Evolutionary conservation across 164 flowering plant genomes (phyloP), one percentile per base, ranked within the genome.

Genomic region (Umbilicus rupestris): DNA sequence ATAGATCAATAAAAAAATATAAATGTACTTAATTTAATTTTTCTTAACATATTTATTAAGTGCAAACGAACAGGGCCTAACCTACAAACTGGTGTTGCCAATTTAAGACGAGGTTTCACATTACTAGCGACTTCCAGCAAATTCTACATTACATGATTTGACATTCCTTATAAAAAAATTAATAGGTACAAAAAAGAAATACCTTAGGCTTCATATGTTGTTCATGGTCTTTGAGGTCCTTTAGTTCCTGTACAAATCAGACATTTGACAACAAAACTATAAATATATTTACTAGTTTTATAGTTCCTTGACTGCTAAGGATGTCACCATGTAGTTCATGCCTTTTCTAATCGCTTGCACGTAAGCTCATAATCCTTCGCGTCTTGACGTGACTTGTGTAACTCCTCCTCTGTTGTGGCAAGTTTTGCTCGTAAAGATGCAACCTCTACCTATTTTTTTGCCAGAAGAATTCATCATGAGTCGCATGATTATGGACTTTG

Each of bases 191-290:
- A 67, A 20, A 57, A 49, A 65, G 28, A 57, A 44, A 12, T 29
- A 95, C 99, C 97, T 92, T 95, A 62, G 97, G 97, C 78, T 90
- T 92, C 84, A 85, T 76, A 70, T 79, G 91, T 49, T 84, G 96
- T 69, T 95, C 99, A 66, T 74, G 65, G 62, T 88, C 94, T 81
- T 86, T 88, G 28, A 84, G 22, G n/a, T 88, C 96, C 78, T 78
- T 90, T 66, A 92, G 63, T 75, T 95, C 99, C 99, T 95, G 85
- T 62, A 31, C 16, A 63, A 24, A 46, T 52, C 44, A 81, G 15
- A 66, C 47, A 12, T 60, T 5, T 57, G 30, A 59, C 41, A 15
- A 69, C 28, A 24, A 14, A 41, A 3, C 68, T 39, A 35, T 20
- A 45, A 58, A 50, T 11, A 66, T 26, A 3, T 26, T 24, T 58